Base-by-base conservation (phyloP, 2,329 filamentous ascomycete species). In the Diaporthe helianthi region DNA sequence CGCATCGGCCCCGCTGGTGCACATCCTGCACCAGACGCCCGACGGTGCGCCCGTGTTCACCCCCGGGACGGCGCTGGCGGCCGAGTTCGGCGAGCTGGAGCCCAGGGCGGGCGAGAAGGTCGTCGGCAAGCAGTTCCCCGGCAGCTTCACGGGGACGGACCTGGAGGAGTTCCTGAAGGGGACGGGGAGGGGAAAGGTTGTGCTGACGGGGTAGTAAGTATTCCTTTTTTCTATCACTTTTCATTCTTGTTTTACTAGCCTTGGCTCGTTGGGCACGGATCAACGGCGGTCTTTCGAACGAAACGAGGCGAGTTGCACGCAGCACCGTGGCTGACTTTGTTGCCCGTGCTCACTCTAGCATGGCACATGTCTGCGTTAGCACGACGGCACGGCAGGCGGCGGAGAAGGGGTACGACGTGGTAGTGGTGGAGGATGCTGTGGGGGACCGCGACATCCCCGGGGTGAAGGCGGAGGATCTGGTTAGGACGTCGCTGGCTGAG, bases 391-490 rank as follows among this genome's bases (percentile, higher is more conserved):
- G 90, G 53, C 84, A 89, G 61, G 90, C 82, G 1, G 82, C 79
- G 5, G 85, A 92, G 76, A 80, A 83, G 41, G 90, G 89, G 0
- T 91, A 88, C 74, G 89, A 92, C 75, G 85, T 91, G 29, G 67
- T 91, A 1, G 75, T 92, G 26, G 86, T 84, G 0, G 81, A 85
- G 73, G 90, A 91, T 75, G 89, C 83, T 0, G 85, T 92, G 46
- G 90, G 90, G 0, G 89, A 92, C 76, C 78, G 90, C 10, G 84
- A 91, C 75, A 90, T 92, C 53, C 90, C 90, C 0, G 89, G 89
- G 1, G 85, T 84, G 0, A 80, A 81, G 7, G 89, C 86, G 0
- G 83, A 84, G 13, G 83, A 89, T 67, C 75, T 91, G 26, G 78
- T 79, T 0, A 76, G 79, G 76, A 83, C 86, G 71, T 82, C 82